These are phyloP conservation scores for Aspergillus funiculosus DNA, from an alignment of 495 filamentous ascomycete genomes.

Conservation along the genomic window DNA sequence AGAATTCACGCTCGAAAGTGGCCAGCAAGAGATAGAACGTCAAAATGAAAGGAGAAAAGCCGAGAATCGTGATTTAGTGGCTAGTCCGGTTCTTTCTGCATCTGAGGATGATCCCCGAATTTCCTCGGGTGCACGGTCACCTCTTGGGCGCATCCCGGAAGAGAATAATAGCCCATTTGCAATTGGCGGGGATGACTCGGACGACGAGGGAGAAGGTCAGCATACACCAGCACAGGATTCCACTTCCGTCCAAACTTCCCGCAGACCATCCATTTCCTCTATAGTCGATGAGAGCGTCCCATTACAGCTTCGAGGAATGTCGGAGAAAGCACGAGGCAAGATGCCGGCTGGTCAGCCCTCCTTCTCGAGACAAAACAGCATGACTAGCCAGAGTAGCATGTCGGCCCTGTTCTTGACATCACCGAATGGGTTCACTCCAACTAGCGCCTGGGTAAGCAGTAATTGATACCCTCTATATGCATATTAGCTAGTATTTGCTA, in stretches of 20 bases:
- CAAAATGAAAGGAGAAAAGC: slow-evolving; percentile 72
- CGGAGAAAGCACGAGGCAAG: slow-evolving; percentile 94
- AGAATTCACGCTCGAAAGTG: slow-evolving; percentile 91
- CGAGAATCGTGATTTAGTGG: slow-evolving; percentile 29
- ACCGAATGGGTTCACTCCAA: slow-evolving; percentile 66
- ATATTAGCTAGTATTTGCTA: slow-evolving; percentile 7
- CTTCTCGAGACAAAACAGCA: slow-evolving; percentile 91
- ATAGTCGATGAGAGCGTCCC: slow-evolving; percentile 75
- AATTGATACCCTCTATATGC: background rate
- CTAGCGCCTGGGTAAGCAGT: slow-evolving; percentile 60
- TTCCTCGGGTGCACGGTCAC: slow-evolving; percentile 54
- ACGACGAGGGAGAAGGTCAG: slow-evolving; percentile 60
- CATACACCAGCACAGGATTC: slow-evolving; percentile 67
- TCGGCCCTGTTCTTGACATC: slow-evolving; percentile 47
- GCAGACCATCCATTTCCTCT: slow-evolving; percentile 65
- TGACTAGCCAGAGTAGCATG: slow-evolving; percentile 70
- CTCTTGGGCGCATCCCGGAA: slow-evolving; percentile 74
- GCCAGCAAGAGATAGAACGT: slow-evolving; percentile 86
- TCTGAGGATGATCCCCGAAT: slow-evolving; percentile 70
- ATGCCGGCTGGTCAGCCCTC: slow-evolving; percentile 79
- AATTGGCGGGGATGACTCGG: slow-evolving; percentile 84
- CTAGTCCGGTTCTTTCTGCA: slow-evolving; percentile 41
- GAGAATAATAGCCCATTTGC: slow-evolving; percentile 67
- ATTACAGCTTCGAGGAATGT: slow-evolving; percentile 91
- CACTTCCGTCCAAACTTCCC: slow-evolving; percentile 63